Percentiles rank a stretch among this genome's conserved stretches.
phyloP scores from a whole-genome alignment of 2,329 filamentous ascomycete species.

The Emmonsiellopsis sp. region DNA sequence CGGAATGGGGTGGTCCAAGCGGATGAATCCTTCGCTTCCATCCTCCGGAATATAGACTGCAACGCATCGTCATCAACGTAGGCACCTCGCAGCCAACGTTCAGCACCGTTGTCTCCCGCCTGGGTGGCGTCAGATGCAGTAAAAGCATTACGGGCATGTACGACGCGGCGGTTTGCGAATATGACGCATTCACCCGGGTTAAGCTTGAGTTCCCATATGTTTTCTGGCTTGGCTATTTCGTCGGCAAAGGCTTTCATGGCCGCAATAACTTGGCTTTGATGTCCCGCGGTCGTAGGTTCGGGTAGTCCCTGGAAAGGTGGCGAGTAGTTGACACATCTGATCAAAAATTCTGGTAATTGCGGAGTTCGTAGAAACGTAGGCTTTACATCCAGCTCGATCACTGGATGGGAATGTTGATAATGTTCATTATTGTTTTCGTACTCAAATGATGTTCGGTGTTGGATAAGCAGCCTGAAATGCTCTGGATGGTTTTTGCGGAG shows the following conservation, averaged over 20 bases:
- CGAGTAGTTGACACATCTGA: conserved; percentile 53
- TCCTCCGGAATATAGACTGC: conserved; percentile 36
- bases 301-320: conserved; percentile 67
- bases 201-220: conserved; percentile 62
- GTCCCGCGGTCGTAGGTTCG: conserved; percentile 6
- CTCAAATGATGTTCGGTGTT: conserved; percentile 48
- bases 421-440: conserved; percentile 57
- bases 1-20: conserved; percentile 6
- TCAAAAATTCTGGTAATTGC: too few relatives aligned
- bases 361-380: background rate
- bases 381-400: conserved; percentile 38
- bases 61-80: conserved; percentile 67
- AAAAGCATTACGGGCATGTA: conserved; percentile 75
- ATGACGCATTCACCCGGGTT: conserved; percentile 77
- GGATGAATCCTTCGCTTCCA: conserved; percentile 17
- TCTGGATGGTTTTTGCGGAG: conserved; percentile 10
- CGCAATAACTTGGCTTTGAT: conserved; percentile 9
- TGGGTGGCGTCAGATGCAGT: conserved; percentile 31
- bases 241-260: conserved; percentile 52
- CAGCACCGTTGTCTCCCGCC: conserved; percentile 42
- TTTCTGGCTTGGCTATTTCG: conserved; percentile 47
- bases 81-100: conserved; percentile 74
- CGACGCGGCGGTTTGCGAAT: conserved; percentile 80
- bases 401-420: conserved; percentile 51
- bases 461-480: conserved; percentile 29